These are phyloP conservation scores for Ophiorrhiza pumila DNA, from an alignment of 257 asterid species.

Conservation along the genomic window DNA sequence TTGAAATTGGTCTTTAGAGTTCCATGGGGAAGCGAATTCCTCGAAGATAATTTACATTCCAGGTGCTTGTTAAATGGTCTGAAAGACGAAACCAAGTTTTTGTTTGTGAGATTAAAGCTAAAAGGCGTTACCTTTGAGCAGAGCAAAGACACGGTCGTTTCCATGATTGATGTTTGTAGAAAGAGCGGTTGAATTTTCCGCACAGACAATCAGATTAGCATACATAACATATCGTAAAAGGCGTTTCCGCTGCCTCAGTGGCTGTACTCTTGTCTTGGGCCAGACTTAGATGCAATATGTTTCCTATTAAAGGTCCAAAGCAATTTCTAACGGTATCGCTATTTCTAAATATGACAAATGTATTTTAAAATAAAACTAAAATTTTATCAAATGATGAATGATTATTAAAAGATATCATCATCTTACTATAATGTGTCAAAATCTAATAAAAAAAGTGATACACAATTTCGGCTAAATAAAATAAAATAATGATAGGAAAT, in stretches of 20 bases:
- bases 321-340: too few species aligned
- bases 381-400: too few species aligned
- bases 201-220: not conserved
- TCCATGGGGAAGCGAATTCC: slow-evolving; percentile 9
- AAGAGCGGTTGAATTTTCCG: not conserved
- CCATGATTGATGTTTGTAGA: slow-evolving; percentile 32
- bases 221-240: not conserved
- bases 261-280: too few species aligned
- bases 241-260: not conserved
- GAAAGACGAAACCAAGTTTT: slow-evolving; percentile 27
- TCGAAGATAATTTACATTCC: slow-evolving; percentile 30
- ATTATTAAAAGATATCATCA: too few species aligned
- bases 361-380: too few species aligned
- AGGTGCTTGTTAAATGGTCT: slow-evolving; percentile 56
- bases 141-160: slow-evolving; percentile 38
- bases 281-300: too few species aligned
- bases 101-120: slow-evolving; percentile 11
- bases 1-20: slow-evolving; percentile 19
- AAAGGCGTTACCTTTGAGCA: slow-evolving; percentile 55
- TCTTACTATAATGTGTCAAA: too few species aligned
- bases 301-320: too few species aligned
- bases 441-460: too few species aligned
- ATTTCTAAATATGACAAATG: too few species aligned
- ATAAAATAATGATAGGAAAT: too few species aligned
- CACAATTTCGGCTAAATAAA: too few species aligned